A percentile compares a stretch with the other conserved stretches of the same genome.
These are phyloP conservation scores for Suhomyces yuchorum DNA, from an alignment of 1,139 yeast genomes.

Conservation along the genomic window DNA sequence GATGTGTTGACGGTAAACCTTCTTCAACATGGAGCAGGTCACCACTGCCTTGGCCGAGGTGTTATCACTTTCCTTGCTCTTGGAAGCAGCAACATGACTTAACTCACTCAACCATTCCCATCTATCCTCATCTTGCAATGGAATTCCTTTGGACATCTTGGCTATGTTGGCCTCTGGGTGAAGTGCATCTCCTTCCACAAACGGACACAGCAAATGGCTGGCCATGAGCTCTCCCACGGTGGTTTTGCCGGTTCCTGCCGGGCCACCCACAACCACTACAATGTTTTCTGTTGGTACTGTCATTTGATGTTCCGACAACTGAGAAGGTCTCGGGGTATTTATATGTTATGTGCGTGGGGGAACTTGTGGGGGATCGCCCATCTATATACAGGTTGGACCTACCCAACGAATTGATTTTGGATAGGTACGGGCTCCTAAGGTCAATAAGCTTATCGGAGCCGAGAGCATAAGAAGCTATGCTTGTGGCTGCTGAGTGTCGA, in stretches of 20 bases:
- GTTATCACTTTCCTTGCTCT: constrained; percentile 33
- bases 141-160: constrained; percentile 80
- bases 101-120: constrained; percentile 80
- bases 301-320: neutral
- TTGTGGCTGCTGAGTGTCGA: too few relatives aligned
- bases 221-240: constrained; percentile 68
- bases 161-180: constrained; percentile 75
- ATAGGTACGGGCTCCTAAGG: neutral
- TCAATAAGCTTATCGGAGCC: neutral
- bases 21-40: constrained; percentile 84
- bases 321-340: neutral
- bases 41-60: constrained; percentile 48
- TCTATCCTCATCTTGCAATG: constrained; percentile 85
- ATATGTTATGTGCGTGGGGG: constrained; percentile 1
- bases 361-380: neutral
- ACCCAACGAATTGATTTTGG: neutral
- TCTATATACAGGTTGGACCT: constrained; percentile 1
- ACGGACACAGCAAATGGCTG: constrained; percentile 48
- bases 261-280: constrained; percentile 69
- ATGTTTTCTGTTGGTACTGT: constrained; percentile 8
- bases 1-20: constrained; percentile 65
- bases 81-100: constrained; percentile 41
- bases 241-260: constrained; percentile 93
- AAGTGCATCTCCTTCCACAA: constrained; percentile 81
- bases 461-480: neutral